Percentiles rank a stretch among this genome's conserved stretches.
Conservation (phyloP, 179 eudicot genomes). For the Carnegiea gigantea region DNA sequence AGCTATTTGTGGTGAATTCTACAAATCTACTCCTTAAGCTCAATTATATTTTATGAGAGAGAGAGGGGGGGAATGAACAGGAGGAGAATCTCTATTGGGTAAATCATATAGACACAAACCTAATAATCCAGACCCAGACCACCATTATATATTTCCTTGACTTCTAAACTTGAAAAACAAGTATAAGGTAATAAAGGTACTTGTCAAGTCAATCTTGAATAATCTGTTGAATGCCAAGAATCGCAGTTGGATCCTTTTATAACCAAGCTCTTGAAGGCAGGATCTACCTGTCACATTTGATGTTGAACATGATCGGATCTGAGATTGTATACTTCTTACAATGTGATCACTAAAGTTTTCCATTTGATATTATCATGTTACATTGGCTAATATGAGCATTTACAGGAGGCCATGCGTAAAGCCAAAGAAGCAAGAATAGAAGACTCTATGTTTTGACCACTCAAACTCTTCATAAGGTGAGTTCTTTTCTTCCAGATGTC, state of each 20-base stretch:
- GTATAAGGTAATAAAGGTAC: too few relatives aligned
- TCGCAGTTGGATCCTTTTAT: neutral
- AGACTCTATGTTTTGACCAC: constrained; percentile 72
- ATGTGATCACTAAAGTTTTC: neutral
- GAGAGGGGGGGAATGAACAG: neutral
- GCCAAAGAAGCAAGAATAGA: constrained; percentile 78
- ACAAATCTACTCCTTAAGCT: too few relatives aligned
- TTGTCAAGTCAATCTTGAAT: too few relatives aligned
- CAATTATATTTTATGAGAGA: too few relatives aligned
- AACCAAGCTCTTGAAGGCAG: neutral
- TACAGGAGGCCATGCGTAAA: constrained; percentile 81
- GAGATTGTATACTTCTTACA: neutral
- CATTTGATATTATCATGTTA: neutral
- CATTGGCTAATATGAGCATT: constrained; percentile 4
- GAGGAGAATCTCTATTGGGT: neutral
- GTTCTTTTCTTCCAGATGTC: constrained; percentile 8
- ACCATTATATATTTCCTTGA: too few relatives aligned
- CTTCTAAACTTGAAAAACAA: too few relatives aligned
- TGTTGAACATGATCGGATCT: neutral
- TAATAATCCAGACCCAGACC: too few relatives aligned
- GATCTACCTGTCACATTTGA: neutral
- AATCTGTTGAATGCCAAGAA: too few relatives aligned
- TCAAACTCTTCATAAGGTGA: constrained; percentile 82
- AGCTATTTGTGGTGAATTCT: too few relatives aligned
- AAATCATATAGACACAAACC: too few relatives aligned